Percentiles rank a stretch among this genome's conserved stretches.
Evolutionary conservation across 2,329 filamentous ascomycete species (phyloP).

Genomic region (Diaporthe citri): DNA sequence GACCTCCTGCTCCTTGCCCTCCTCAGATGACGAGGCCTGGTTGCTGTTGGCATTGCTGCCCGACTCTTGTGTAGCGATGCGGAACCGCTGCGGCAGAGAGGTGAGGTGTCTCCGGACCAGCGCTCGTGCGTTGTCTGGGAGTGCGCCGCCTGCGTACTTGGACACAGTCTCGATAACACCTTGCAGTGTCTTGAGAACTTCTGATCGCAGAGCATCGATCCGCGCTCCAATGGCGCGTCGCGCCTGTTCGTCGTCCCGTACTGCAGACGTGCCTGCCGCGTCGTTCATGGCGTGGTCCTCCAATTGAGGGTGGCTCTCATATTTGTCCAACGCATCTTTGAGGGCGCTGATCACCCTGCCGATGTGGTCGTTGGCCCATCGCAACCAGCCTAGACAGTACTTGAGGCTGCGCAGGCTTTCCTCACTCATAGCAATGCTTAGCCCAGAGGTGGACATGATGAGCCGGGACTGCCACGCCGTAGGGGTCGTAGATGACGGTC

Average conservation of each 20-base stretch:
- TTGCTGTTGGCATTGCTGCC: conserved; percentile 45
- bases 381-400: conserved; percentile 84
- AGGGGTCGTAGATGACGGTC: conserved; percentile 44
- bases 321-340: conserved; percentile 82
- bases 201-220: conserved; percentile 76
- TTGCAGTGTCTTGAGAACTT: conserved; percentile 83
- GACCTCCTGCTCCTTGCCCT: conserved; percentile 54
- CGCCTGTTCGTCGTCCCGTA: conserved; percentile 46
- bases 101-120: conserved; percentile 88
- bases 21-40: conserved; percentile 47
- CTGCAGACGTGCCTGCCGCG: conserved; percentile 32
- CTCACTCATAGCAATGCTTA: conserved; percentile 92
- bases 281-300: conserved; percentile 46
- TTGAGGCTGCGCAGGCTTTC: conserved; percentile 87
- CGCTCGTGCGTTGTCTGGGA: conserved; percentile 88
- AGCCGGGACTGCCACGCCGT: conserved; percentile 82
- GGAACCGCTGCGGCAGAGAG: conserved; percentile 86
- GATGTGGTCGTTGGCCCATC: conserved; percentile 85
- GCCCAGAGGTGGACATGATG: conserved; percentile 89
- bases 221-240: conserved; percentile 66
- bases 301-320: conserved; percentile 65
- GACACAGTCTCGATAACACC: conserved; percentile 87
- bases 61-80: conserved; percentile 69
- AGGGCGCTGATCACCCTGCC: conserved; percentile 80
- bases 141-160: conserved; percentile 88